Base-by-base conservation (phyloP, 1,139 yeast genomes). In the Scheffersomyces quercinus region DNA sequence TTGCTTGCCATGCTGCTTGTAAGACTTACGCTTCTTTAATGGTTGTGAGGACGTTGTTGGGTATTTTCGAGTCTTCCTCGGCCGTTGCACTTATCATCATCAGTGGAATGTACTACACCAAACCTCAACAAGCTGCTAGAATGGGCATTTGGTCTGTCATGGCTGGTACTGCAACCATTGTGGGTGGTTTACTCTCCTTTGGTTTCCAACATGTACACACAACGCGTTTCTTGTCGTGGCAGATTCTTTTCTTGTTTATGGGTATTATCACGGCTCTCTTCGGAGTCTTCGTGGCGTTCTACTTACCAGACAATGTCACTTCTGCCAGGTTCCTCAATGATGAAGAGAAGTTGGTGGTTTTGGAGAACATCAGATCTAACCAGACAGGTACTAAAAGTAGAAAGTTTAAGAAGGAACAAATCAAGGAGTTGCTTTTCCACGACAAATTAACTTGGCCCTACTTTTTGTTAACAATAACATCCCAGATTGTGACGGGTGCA, bases 401-500 rank as follows among this genome's bases (percentile, higher is more conserved):
- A 35, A 58, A 54, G 39, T 60, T 67, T 50, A 67, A 59, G 36
- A 37, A 34, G 36, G 43, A 52, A 12, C 75, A 70, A 39, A 39
- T 70, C 8, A 46, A 46, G n/a, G 73, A 68, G 45, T 54, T 67
- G 29, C 49, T 65, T n/a, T 52, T 68, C 35, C 49, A 51, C 12
- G 75, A 70, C 49, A 59, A 56, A 40, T 64, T 65, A 36, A 70
- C 75, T 8, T 70, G 75, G 74, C 59, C 70, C 11, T 62, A 65
- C 52, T 53, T 68, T 37, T 45, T 68, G 11, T 55, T 70, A 37
- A 69, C 74, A 1, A 42, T 70, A 1, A 52, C 67, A 4, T 60
- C 70, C 28, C 70, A 67, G 61, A 67, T 70, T 29, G 70, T 70
- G 4, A 70, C 75, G 3, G 77, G 77, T 8, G 72, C 74, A 2